A percentile compares a stretch with the other conserved stretches of the same genome.
These are phyloP conservation scores for Huntiella omanensis DNA, from an alignment of 2,329 filamentous ascomycete species.

Conservation along the genomic window DNA sequence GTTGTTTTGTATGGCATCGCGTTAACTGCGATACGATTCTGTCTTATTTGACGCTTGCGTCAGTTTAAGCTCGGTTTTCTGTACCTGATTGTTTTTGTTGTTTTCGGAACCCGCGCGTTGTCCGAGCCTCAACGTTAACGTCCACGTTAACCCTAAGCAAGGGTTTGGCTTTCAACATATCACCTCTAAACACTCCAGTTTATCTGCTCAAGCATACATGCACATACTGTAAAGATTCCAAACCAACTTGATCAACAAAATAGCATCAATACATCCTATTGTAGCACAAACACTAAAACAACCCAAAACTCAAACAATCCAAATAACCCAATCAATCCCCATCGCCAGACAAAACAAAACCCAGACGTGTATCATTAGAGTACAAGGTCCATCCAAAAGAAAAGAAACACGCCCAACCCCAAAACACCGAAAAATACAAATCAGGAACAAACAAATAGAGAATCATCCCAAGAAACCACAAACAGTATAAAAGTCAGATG, in stretches of 20 bases:
- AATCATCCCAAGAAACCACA: too few species aligned
- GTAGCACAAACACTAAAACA: constrained; percentile 1
- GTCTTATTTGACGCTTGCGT: neutral
- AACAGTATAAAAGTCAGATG: too few species aligned
- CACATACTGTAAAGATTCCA: neutral
- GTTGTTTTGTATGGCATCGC: too few species aligned
- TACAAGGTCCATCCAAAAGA: neutral
- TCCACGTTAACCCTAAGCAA: neutral
- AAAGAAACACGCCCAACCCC: neutral
- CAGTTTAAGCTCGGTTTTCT: neutral
- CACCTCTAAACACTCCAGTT: too few species aligned
- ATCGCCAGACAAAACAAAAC: neutral
- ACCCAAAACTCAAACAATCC: neutral
- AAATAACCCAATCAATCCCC: neutral
- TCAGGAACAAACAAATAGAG: too few species aligned
- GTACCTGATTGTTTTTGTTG: neutral
- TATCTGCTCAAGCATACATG: too few species aligned
- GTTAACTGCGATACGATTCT: neutral
- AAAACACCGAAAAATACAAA: neutral
- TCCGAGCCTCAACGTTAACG: neutral
- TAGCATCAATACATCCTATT: neutral
- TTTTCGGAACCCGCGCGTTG: neutral
- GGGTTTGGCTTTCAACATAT: too few species aligned
- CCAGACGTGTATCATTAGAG: neutral
- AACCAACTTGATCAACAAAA: neutral